Percentiles rank a stretch among this genome's conserved stretches.
Conservation (phyloP, 2,329 filamentous ascomycete species). For the Fusarium citri region DNA sequence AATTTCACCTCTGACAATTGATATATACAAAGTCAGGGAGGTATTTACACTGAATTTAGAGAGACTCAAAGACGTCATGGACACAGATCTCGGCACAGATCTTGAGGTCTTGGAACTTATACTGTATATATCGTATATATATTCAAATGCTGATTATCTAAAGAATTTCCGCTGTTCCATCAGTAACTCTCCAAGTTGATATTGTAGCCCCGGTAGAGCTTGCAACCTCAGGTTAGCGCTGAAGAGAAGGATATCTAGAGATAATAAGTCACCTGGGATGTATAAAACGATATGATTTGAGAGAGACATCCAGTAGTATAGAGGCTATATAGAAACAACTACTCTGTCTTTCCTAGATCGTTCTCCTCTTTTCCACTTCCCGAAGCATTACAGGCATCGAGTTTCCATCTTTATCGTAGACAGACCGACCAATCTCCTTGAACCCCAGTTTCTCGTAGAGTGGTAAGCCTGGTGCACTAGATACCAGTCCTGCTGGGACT, state of each 20-base stretch:
- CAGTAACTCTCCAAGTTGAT: not conserved
- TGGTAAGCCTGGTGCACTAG: not conserved
- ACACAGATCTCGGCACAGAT: not conserved
- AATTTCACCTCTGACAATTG: not conserved
- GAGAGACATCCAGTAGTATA: not conserved
- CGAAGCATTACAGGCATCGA: slow-evolving; percentile 18
- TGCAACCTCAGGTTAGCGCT: not conserved
- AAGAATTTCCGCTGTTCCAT: not conserved
- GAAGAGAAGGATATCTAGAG: not conserved
- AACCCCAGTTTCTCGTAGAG: slow-evolving; percentile 30
- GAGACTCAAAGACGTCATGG: not conserved
- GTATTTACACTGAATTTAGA: not conserved
- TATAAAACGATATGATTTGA: not conserved
- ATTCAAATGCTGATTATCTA: not conserved
- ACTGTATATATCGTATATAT: not conserved
- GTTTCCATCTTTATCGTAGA: slow-evolving; percentile 1
- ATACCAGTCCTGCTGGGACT: slow-evolving; percentile 16
- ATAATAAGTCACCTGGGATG: not conserved
- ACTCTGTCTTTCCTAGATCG: not conserved
- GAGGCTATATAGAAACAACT: not conserved
- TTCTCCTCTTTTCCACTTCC: not conserved
- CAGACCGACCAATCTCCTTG: not conserved
- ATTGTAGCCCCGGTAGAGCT: not conserved
- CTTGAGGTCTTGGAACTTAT: not conserved
- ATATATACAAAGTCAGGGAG: not conserved